A percentile compares a stretch with the other conserved stretches of the same genome.
These are phyloP conservation scores for Talaromyces thailandensis DNA, from an alignment of 495 filamentous ascomycete species.

Conservation along the genomic window DNA sequence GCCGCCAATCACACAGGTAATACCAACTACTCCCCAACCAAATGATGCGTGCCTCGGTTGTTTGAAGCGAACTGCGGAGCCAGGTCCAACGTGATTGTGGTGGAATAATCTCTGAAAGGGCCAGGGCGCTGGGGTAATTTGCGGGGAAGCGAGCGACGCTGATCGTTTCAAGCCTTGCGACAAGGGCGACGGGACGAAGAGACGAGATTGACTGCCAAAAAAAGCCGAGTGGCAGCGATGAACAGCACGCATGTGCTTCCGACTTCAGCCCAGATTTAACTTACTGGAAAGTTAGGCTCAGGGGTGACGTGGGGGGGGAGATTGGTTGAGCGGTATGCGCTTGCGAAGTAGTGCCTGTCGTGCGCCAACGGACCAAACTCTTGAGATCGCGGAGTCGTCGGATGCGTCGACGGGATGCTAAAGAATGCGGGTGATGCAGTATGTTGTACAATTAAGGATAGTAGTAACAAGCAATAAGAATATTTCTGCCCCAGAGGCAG, in stretches of 20 bases:
- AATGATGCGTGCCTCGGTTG: conserved; percentile 29
- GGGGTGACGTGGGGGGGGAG: neutral
- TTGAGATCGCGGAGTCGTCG: neutral
- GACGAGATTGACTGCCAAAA: conserved; percentile 3
- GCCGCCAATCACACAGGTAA: neutral
- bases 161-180: neutral
- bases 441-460: neutral
- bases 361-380: neutral
- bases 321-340: neutral
- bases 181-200: neutral
- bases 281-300: neutral
- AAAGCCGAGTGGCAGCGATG: conserved; percentile 4
- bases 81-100: neutral
- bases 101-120: conserved; percentile 1
- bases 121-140: conserved; percentile 1
- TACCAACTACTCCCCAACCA: conserved; percentile 20
- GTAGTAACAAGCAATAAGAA: neutral
- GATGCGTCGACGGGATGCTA: neutral
- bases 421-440: neutral
- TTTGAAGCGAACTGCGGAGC: conserved; percentile 3
- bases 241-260: conserved; percentile 8
- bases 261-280: neutral
- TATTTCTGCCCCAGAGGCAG: neutral
- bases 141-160: conserved; percentile 6
- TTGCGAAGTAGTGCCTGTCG: neutral